Base-by-base conservation (phyloP, 306 rosid species). In the Dalbergia cultrata region DNA sequence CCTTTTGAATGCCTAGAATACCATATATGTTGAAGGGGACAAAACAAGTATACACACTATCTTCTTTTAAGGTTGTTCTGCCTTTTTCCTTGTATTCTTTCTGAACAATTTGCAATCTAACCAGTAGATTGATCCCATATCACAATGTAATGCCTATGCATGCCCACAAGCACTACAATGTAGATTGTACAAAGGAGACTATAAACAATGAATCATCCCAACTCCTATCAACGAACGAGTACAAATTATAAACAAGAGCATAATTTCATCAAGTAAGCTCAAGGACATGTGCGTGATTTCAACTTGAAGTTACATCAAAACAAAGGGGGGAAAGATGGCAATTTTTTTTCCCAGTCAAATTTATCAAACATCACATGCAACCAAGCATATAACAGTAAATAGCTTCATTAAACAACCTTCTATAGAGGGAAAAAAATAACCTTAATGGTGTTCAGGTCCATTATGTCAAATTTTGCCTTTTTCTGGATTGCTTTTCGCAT, bases 381-480 rank as follows among this genome's bases (percentile, higher is more conserved):
- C 12, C 5, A 35, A 41, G 73, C 8, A 59, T 76, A 37, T 12
- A 43, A 45, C 33, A 72, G 26, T 67, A 35, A 34, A 19, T 7
- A 11, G 16, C 63, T 41, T 64, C 45, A 44, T 19, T 34, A 64
- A 64, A 34, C 18, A 70, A 71, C 79, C 71, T 70, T 60, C n/a
- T 18, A 70, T 8, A 60, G 43, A 31, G n/a, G 7, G 58, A 67
- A 16, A 49, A 22, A 61, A 66, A 69, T 54, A 45, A 87, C 99
- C 98, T 95, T 95, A 63, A 92, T 79, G 33, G 98, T 89, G 84
- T 92, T 95, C 79, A 95, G 85, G 72, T 92, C 92, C 76, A 59
- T 74, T 81, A 96, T 96, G 91, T 96, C 98, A 81, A 96, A 93
- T 81, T 93, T 93, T 73, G 98, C 99, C 92, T 95, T 95, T 87